Evolutionary conservation across 2,329 filamentous ascomycete genomes (phyloP), one percentile per base, ranked within the genome.

Genomic region (Exophiala sp.): DNA sequence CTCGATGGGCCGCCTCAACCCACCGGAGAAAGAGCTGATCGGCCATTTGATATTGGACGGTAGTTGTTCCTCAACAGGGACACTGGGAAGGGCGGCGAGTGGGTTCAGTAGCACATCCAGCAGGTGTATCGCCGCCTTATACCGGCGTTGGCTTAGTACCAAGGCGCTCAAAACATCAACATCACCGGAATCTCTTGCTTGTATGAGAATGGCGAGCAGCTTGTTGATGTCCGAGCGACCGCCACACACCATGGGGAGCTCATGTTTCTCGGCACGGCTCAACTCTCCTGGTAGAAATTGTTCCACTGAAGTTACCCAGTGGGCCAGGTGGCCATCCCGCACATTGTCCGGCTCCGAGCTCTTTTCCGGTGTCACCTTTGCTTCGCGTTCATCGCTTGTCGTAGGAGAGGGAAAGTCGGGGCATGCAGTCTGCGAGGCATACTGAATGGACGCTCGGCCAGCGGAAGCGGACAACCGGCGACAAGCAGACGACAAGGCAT

Each of bases 81-180:
- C 23, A 22, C 54, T 47, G 27, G 68, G 63, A 27, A 66, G 60
- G 9, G 63, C 62, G 18, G 6, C 24, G 10, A 37, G 18, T 2
- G 40, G 24, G 55, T 70, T 68, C 29, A 73, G 60, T 48, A 74
- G 57, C 41, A 60, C 63, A 47, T 62, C 65, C 16, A 71, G 58
- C 8, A 73, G 57, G 40, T 63, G 61, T 46, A 70, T 56, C 22
- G 71, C 70, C 13, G 65, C 66, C 45, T 66, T 56, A 68, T 70
- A 71, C 53, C 70, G 65, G 21, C 65, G 63, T 50, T 67, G 56
- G 14, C 62, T 58, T 37, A 71, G 66, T 1, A 68, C 70, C 43
- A 73, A 57, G 52, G 70, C 65, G 9, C 60, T 58, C 32, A 74
- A 53, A 27, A 73, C 58, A 58, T 73, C 66, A 8, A 68, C 34